Percentiles rank a stretch among this genome's conserved stretches.
Conservation (phyloP, 164 flowering plant genomes). For the Aristolochia fimbriata region DNA sequence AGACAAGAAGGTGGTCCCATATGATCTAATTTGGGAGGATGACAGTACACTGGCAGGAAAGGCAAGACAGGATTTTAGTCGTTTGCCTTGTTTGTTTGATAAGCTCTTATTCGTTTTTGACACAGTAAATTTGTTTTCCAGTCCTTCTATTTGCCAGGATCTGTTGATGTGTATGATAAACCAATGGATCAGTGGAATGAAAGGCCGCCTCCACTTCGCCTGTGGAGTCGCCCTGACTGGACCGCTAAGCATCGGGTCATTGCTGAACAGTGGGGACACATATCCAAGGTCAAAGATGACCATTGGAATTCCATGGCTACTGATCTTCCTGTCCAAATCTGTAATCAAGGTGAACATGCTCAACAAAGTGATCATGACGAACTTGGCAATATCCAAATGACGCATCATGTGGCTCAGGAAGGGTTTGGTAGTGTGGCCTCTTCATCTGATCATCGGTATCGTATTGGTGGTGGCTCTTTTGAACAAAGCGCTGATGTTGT, state of each 20-base stretch:
- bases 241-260: constrained; percentile 40
- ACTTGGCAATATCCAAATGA: constrained; percentile 13
- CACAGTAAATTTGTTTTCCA: constrained; percentile 16
- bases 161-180: constrained; percentile 50
- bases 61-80: constrained; percentile 22
- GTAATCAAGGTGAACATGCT: constrained; percentile 7
- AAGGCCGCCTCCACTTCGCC: constrained; percentile 51
- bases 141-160: constrained; percentile 89
- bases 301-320: neutral
- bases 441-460: constrained; percentile 6
- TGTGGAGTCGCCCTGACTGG: constrained; percentile 85
- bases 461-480: neutral
- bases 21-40: constrained; percentile 72
- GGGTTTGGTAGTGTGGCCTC: constrained; percentile 14
- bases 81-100: constrained; percentile 2
- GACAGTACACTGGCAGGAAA: constrained; percentile 41
- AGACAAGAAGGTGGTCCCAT: constrained; percentile 38
- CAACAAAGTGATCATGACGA: constrained; percentile 8
- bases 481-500: neutral
- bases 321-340: neutral
- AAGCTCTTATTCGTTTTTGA: neutral
- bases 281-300: constrained; percentile 4
- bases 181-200: constrained; percentile 73
- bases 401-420: constrained; percentile 10
- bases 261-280: constrained; percentile 48